Base-by-base conservation (phyloP, 768 basidiomycete species). In the Mycena galopus region DNA sequence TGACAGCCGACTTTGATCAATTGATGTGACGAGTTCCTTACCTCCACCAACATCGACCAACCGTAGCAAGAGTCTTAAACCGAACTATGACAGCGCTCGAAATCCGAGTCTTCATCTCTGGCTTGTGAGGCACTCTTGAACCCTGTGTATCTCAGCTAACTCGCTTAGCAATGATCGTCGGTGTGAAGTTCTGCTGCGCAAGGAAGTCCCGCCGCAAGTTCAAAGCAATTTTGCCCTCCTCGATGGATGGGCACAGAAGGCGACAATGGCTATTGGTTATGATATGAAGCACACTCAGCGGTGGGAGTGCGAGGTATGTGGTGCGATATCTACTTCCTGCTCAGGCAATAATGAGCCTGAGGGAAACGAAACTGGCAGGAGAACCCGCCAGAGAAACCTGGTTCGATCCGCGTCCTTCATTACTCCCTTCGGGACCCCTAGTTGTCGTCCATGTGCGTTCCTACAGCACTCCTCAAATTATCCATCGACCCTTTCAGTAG, bases 211-310 rank as follows among this genome's bases (percentile, higher is more conserved):
- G 2, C 30, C 37, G 12, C 60, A 71, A 39, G 69, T 56, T n/a
- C 64, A 67, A 35, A 55, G 42, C 25, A 71, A 74, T 17, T 47
- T 67, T 37, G 53, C 63, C 4, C 55, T 74, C 33, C 69, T 71
- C 7, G 73, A 71, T 39, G 69, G 65, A 30, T 74, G 73, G 69
- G 73, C 73, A 1, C 73, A 74, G 30, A 71, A 71, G 56, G n/a
- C 51, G 5, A 61, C 63, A 42, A 59, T 67, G 60, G 60, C 69
- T 0, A 63, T 71, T 30, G 73, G 73, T 2, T 64, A 58, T 29
- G 73, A 74, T 32, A 67, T 74, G 73, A 74, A 74, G 47, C 73
- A 74, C 57, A 71, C 73, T 2, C 69, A 74, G 37, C 55, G 69
- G 19, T 74, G 73, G 73, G 33, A 32, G 4, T 74, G 73, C 50